Evolutionary conservation across 139 green algal genomes (phyloP), one percentile per base, ranked within the genome.

Genomic region (Picochlorum sp.): DNA sequence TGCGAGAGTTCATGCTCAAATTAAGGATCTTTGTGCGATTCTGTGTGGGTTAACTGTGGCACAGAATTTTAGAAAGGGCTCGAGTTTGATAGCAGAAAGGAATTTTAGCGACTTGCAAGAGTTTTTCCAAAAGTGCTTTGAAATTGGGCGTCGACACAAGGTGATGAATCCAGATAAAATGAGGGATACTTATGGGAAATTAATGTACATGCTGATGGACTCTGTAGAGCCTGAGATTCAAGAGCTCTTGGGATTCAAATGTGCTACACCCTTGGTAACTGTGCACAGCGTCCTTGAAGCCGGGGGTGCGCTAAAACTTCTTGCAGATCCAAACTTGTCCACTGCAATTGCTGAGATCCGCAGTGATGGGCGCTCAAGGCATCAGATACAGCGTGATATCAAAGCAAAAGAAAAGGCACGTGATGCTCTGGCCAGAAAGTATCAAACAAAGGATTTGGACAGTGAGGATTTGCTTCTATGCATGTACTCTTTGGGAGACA

Each of bases 141-240:
- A 97, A 76, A 77, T 95, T 4, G 91, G 87, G 16, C 72, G 91
- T 23, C 73, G 91, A 20, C 89, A 92, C 79, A 96, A 96, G 76
- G 86, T 97, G 67, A 90, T 94, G 80, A 96, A 96, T 72, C 90
- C 89, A 0, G 90, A 98, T 56, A 92, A 92, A 57, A 96, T 98
- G 92, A 83, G 92, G 15, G 72, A 72, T 41, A 88, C 91, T 56
- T 96, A 95, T 75, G 91, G 82, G 56, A 81, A 81, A 71, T 63
- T 84, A 28, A 64, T 88, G 15, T 95, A 91, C 75, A 71, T 92
- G 72, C 80, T 94, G 23, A 87, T 88, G 82, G 89, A 96, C 74
- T 74, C 56, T 52, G 45, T 28, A n/a, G 74, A 79, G 8, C 38
- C 52, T 2, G 64, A 84, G 38, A 65, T 90, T 32, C 60, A 88